These are phyloP conservation scores for Pestalotiopsis sp. DNA, from an alignment of 2,329 filamentous ascomycete species.

Conservation along the genomic window DNA sequence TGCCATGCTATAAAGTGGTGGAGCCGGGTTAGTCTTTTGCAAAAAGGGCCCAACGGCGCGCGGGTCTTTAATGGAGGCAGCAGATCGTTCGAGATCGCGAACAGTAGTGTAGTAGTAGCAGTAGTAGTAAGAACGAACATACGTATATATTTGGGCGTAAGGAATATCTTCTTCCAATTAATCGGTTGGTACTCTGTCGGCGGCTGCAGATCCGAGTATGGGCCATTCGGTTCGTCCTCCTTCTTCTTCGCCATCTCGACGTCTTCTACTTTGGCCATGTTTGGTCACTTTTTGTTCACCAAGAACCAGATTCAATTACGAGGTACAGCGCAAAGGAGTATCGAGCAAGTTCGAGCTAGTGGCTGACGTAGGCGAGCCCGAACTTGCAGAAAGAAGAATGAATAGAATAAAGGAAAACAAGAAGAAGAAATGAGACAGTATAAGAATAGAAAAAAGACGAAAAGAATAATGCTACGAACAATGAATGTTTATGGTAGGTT, in stretches of 20 bases:
- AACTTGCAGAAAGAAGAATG: not conserved
- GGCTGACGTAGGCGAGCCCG: not conserved
- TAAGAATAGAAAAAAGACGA: not conserved
- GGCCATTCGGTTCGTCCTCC: not conserved
- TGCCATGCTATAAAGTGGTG: constrained; percentile 22
- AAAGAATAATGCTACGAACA: constrained; percentile 6
- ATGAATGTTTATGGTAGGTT: not conserved
- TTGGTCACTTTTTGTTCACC: not conserved
- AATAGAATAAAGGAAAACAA: not conserved
- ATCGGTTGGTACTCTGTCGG: constrained; percentile 36
- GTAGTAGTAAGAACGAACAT: constrained; percentile 1
- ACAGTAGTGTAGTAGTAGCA: not conserved
- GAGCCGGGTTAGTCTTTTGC: not conserved
- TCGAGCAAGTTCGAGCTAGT: not conserved
- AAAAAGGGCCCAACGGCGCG: not conserved
- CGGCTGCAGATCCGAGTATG: constrained; percentile 19
- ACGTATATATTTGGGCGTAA: constrained; percentile 38
- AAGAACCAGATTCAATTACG: not conserved
- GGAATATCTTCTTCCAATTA: constrained; percentile 38
- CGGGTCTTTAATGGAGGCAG: constrained; percentile 9
- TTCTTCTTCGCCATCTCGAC: constrained; percentile 11
- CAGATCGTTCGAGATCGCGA: not conserved
- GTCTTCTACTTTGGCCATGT: constrained; percentile 9
- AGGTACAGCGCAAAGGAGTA: not conserved
- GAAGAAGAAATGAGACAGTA: not conserved